Evolutionary conservation across 371 early-diverging fungal species (phyloP), one percentile per base, ranked within the genome.

Genomic region (Dinochytrium kinnereticum): DNA sequence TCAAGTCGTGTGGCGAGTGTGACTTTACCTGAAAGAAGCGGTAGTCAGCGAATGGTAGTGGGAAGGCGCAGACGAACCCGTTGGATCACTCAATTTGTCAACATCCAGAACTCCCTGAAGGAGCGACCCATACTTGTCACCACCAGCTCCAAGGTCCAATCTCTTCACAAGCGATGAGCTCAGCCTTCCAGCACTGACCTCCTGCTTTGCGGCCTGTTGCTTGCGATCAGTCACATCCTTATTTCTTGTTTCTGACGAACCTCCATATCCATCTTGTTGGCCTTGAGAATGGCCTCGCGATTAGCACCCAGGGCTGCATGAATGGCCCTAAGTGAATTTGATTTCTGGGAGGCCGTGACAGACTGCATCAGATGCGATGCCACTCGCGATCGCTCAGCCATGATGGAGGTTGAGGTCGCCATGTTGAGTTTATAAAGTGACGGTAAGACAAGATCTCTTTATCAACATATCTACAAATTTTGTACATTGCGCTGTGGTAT

Each of bases 31-130:
- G 51, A 21, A 17, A 74, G 7, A 19, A 19, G 44, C 7, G 44
- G 36, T n/a, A n/a, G n/a, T 61, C 13, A 24, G 51, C 17, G 13
- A 61, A 61, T 61, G 61, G 26, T n/a, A 34, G 5, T 31, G 30
- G 7, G 30, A 15, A 34, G 5, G 10, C 7, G 61, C 10, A 61
- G n/a, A 51, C 69, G 66, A 71, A 81, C 93, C 93, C 39, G 90
- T 90, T 1, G 98, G 98, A 78, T 97, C 97, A 21, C 88, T 84
- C 40, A 97, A 87, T 21, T 82, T 74, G 72, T 90, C 93, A 64
- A 98, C 94, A 73, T 97, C 97, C 71, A 90, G 83, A 37, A 98
- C 92, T 33, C 97, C 97, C 64, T 94, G 89, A 44, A 96, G 79
- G 80, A 98, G 89, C 17, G 93, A 88, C 38, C 91, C 88, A 72